phyloP scores from a whole-genome alignment of 1,284 basidiomycete genomes.

The Chalciporus sp. region DNA sequence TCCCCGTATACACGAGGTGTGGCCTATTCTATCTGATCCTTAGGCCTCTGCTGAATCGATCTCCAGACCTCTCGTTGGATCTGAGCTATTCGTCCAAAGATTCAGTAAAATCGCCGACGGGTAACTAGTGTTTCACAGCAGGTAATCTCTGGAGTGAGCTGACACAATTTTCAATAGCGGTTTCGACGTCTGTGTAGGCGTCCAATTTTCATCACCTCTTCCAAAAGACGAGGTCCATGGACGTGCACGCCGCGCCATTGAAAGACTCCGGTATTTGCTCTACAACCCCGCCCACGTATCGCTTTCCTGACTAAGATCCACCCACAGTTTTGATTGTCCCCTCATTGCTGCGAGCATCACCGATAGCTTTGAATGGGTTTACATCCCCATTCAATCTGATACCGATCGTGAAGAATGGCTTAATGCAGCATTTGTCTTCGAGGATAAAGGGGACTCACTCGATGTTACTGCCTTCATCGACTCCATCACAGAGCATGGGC shows the following conservation, averaged over 20 bases:
- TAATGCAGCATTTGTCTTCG: slow-evolving; percentile 1
- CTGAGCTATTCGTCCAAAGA: slow-evolving; percentile 2
- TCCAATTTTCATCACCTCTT: not conserved
- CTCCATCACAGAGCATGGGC: not conserved
- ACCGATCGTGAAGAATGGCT: slow-evolving; percentile 4
- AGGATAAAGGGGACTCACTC: not conserved
- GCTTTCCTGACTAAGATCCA: not conserved
- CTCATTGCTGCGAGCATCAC: slow-evolving; percentile 6
- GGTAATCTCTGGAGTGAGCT: not conserved
- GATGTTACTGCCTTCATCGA: not conserved
- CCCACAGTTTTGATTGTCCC: slow-evolving; percentile 5
- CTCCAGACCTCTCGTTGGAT: slow-evolving; percentile 5
- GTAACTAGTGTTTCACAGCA: not conserved
- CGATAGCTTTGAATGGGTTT: slow-evolving; percentile 2
- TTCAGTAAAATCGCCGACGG: not conserved
- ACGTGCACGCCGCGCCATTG: slow-evolving; percentile 3
- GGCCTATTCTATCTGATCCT: not conserved
- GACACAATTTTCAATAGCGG: not conserved
- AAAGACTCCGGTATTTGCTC: slow-evolving; percentile 2
- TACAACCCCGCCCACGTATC: too few species aligned
- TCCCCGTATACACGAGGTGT: slow-evolving; percentile 1
- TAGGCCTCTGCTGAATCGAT: not conserved
- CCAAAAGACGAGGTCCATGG: not conserved
- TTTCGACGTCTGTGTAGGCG: slow-evolving; percentile 3
- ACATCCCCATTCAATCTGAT: not conserved